These are phyloP conservation scores for Geranomyces michiganensis DNA, from an alignment of 192 early-diverging fungal genomes.

Conservation along the genomic window DNA sequence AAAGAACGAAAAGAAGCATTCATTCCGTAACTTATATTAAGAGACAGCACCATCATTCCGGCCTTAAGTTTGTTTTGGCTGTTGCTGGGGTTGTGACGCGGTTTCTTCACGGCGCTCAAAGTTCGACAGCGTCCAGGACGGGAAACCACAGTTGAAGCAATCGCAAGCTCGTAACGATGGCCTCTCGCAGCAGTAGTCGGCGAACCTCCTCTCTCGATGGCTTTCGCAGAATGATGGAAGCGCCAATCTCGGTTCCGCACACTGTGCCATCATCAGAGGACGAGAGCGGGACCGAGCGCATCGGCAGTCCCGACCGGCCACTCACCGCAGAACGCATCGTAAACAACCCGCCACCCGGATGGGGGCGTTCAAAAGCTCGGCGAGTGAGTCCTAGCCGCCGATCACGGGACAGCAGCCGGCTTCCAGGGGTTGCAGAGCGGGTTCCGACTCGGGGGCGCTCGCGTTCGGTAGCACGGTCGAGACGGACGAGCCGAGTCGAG, in stretches of 20 bases:
- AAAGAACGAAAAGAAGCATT: too few species aligned
- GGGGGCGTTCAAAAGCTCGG: slow-evolving; percentile 3
- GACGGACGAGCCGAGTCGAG: slow-evolving; percentile 1
- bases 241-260: neutral
- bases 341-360: slow-evolving; percentile 17
- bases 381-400: too few species aligned
- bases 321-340: neutral
- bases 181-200: neutral
- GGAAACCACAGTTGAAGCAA: too few species aligned
- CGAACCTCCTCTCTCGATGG: slow-evolving; percentile 12
- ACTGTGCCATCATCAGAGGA: neutral
- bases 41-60: too few species aligned
- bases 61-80: too few species aligned
- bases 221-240: slow-evolving; percentile 15
- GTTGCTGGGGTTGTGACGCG: too few species aligned
- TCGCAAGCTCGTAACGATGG: neutral
- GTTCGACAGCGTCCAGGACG: too few species aligned
- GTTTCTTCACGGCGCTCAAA: too few species aligned
- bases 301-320: neutral
- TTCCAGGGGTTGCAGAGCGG: too few species aligned
- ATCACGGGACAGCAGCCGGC: too few species aligned
- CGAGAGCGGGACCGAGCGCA: neutral
- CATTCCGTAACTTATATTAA: too few species aligned
- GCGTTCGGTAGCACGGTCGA: neutral
- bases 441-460: too few species aligned